Base-by-base conservation (phyloP, 2,329 filamentous ascomycete genomes). In the Fusarium sublunatum region DNA sequence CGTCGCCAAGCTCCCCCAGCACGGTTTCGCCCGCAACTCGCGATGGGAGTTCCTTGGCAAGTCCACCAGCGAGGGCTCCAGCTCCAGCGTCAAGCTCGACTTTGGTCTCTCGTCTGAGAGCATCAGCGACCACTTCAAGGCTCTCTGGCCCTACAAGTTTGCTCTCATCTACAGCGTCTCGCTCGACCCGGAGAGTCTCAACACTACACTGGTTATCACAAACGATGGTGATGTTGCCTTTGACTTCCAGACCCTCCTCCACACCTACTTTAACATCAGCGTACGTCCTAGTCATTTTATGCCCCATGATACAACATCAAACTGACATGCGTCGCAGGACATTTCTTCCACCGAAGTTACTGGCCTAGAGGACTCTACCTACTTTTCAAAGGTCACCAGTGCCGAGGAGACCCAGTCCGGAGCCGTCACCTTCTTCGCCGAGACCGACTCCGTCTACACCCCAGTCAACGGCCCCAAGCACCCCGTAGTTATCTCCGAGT, bases 1-100 rank as follows among this genome's bases (percentile, higher is more conserved):
- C n/a, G 95, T 92, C 26, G 86, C 87, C 47, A 81, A 86, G 65
- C 89, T 99, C 25, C 89, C 93, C 4, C 93, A 97, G 79, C 95
- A 98, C 80, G 95, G 95, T 68, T 96, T 99, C 78, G 95, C 94
- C 35, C 92, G 95, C 70, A 93, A 86, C 73, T 91, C 89, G 41
- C 86, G 86, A 62, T 99, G 95, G 95, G 93, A 98, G 77, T 97
- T 95, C 75, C 84, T 99, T 47, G 93, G 93, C 73, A 96, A 94
- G 79, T 92, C 89, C 39, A 79, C 80, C 49, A 80, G 78, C 66
- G 79, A 81, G 74, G 68, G 78, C 76, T 58, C 61, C 84, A 91
- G 73, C 82, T 87, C 72, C 35, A 89, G 88, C 44, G 89, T 98
- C 66, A 97, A 96, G 83, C 88, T 99, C 59, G 95, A 99, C 80